These are phyloP conservation scores for Fusarium verrucosum DNA, from an alignment of 2,329 filamentous ascomycete genomes.

Conservation along the genomic window DNA sequence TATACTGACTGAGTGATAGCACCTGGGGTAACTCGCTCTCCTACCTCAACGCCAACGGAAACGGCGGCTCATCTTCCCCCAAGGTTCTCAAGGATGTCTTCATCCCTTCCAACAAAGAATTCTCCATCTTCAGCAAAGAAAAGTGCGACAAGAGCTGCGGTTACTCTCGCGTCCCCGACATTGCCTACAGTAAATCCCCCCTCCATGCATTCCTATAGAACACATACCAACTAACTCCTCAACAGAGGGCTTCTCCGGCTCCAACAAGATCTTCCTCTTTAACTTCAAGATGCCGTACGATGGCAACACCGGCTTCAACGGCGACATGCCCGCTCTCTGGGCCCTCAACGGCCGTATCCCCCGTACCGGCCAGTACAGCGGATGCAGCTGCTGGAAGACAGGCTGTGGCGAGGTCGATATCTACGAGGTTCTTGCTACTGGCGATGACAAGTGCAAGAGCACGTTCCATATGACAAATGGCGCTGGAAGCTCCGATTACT, in stretches of 20 bases:
- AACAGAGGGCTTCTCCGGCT: constrained; percentile 74
- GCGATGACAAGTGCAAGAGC: constrained; percentile 73
- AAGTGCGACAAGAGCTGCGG: constrained; percentile 57
- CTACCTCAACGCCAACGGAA: constrained; percentile 56
- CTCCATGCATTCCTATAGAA: background rate
- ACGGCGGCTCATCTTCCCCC: constrained; percentile 50
- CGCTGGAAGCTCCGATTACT: constrained; percentile 76
- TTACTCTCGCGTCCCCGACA: constrained; percentile 53
- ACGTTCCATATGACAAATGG: constrained; percentile 72
- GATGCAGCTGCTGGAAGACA: constrained; percentile 76
- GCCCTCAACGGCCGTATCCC: constrained; percentile 78
- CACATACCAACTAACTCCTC: constrained; percentile 3
- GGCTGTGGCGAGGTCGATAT: constrained; percentile 80
- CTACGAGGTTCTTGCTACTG: constrained; percentile 73
- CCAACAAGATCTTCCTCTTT: constrained; percentile 76
- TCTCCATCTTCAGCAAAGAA: constrained; percentile 57
- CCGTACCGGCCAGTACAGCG: constrained; percentile 73
- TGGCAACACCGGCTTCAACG: constrained; percentile 61
- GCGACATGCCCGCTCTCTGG: constrained; percentile 80
- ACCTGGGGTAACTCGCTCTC: constrained; percentile 58
- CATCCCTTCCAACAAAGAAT: constrained; percentile 57
- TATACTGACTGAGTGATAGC: constrained; percentile 43
- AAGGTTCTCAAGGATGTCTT: constrained; percentile 52
- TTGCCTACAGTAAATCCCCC: constrained; percentile 56
- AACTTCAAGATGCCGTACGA: constrained; percentile 77